Conservation (phyloP, 257 asterid genomes). For the Salvia splendens region DNA sequence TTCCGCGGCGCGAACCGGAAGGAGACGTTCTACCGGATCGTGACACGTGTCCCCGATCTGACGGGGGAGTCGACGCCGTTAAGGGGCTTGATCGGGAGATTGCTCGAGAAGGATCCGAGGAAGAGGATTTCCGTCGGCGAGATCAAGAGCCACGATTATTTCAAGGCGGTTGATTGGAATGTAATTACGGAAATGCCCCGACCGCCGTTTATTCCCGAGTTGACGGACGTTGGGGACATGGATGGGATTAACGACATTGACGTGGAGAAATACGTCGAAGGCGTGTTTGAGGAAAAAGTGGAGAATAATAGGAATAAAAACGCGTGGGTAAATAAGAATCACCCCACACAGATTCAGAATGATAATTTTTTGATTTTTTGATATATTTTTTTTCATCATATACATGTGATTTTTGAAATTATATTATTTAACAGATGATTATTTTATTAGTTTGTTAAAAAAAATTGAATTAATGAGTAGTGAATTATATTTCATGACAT, state of each 20-base stretch:
- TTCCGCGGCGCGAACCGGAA: conserved; percentile 70
- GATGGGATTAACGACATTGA: conserved; percentile 55
- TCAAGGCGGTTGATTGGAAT: conserved; percentile 71
- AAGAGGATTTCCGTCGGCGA: conserved; percentile 55
- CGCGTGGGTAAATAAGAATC: conserved; percentile 45
- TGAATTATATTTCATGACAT: conserved; percentile 12
- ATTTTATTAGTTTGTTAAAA: not conserved
- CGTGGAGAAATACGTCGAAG: conserved; percentile 68
- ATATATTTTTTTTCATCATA: not conserved
- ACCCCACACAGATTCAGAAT: conserved; percentile 44
- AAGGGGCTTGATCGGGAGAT: conserved; percentile 71
- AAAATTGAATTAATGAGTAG: not conserved
- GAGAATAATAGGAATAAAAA: conserved; percentile 36
- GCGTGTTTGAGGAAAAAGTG: conserved; percentile 51
- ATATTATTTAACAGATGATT: not conserved
- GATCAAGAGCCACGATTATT: conserved; percentile 65
- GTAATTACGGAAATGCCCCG: conserved; percentile 59
- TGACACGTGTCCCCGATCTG: conserved; percentile 51
- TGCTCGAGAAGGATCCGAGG: conserved; percentile 75
- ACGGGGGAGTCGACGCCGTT: conserved; percentile 81
- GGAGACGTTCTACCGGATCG: conserved; percentile 66
- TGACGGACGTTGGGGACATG: conserved; percentile 50
- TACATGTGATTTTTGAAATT: conserved; percentile 19
- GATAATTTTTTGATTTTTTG: conserved; percentile 60
- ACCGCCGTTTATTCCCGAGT: conserved; percentile 85